Conservation (phyloP, 176 grass and related monocot species). For the Ensete ventricosum region DNA sequence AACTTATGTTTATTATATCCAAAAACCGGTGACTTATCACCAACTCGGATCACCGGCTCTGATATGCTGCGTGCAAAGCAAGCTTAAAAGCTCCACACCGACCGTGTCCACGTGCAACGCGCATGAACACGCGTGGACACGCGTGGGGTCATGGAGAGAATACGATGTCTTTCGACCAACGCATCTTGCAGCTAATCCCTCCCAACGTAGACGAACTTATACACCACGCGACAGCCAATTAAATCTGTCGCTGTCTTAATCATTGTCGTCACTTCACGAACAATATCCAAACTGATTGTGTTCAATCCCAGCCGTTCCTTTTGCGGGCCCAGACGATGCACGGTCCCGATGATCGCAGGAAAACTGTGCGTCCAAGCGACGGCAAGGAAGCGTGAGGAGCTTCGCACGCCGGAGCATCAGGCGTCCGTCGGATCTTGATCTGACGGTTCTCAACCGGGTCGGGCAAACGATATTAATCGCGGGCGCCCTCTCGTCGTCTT, state of each 20-base stretch:
- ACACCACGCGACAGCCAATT: background rate
- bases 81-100: background rate
- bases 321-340: background rate
- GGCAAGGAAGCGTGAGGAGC: background rate
- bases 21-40: background rate
- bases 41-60: background rate
- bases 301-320: background rate
- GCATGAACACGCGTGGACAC: too few species aligned
- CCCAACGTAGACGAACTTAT: background rate
- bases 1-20: background rate
- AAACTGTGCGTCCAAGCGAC: conserved; percentile 15
- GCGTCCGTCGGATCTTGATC: conserved; percentile 38
- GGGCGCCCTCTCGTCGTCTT: background rate
- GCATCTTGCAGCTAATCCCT: background rate
- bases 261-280: background rate
- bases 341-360: background rate
- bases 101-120: too few species aligned
- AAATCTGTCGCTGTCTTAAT: background rate
- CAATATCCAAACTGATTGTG: background rate
- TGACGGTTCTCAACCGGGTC: background rate
- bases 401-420: background rate
- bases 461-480: background rate
- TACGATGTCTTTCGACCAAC: background rate
- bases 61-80: background rate
- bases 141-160: background rate